These are phyloP conservation scores for Ramularia collo-cygni DNA, from an alignment of 2,329 filamentous ascomycete species.

Conservation along the genomic window DNA sequence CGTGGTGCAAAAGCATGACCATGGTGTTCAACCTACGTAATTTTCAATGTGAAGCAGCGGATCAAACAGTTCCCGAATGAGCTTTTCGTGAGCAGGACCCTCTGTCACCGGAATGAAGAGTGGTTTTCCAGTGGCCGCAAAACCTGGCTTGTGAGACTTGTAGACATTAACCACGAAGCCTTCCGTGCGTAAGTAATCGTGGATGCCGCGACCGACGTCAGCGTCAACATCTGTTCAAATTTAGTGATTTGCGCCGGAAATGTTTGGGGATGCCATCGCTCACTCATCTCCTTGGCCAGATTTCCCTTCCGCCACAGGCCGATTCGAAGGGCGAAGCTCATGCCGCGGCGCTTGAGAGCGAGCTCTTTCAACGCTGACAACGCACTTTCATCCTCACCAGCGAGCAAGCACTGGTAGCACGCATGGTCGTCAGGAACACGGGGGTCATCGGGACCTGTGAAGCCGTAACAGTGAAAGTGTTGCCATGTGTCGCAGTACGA, in stretches of 20 bases:
- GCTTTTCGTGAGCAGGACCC: slow-evolving; percentile 15
- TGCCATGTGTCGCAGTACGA: slow-evolving; percentile 40
- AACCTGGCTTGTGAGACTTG: slow-evolving; percentile 15
- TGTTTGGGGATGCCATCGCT: not conserved
- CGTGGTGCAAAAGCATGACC: not conserved
- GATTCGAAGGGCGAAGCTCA: slow-evolving; percentile 17
- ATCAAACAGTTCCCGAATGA: slow-evolving; percentile 24
- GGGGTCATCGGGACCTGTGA: slow-evolving; percentile 30
- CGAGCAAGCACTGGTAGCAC: slow-evolving; percentile 41
- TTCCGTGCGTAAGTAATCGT: slow-evolving; percentile 14
- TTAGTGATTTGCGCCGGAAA: slow-evolving; percentile 5
- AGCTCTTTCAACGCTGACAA: slow-evolving; percentile 17
- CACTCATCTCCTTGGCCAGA: slow-evolving; percentile 18
- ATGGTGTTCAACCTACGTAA: slow-evolving; percentile 11
- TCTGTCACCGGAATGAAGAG: slow-evolving; percentile 17
- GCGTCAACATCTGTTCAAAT: slow-evolving; percentile 10
- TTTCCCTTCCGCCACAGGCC: slow-evolving; percentile 17
- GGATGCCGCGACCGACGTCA: slow-evolving; percentile 11
- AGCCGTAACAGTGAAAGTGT: slow-evolving; percentile 44
- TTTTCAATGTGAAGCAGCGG: slow-evolving; percentile 20
- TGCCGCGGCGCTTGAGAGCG: slow-evolving; percentile 19
- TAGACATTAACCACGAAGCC: slow-evolving; percentile 17
- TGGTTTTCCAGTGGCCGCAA: slow-evolving; percentile 14
- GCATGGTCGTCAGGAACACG: slow-evolving; percentile 37
- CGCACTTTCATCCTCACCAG: slow-evolving; percentile 10